phyloP scores from a whole-genome alignment of 179 eudicot genomes.

The Silene vulgaris region DNA sequence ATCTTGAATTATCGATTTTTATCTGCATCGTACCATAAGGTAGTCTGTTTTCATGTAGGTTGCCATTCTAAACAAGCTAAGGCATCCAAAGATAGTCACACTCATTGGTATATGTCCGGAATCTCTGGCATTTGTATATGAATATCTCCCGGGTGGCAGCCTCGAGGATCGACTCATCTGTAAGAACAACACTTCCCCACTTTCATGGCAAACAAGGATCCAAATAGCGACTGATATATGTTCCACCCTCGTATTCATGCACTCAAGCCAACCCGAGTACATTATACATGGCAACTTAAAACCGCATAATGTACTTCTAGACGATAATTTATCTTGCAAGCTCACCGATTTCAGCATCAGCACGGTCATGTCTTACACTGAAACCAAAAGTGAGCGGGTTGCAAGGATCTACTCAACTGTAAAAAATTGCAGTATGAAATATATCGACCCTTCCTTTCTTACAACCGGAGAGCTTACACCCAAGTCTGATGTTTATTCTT shows the following conservation, averaged over 20 bases:
- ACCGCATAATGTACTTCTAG: conserved; percentile 63
- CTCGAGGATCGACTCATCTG: conserved; percentile 78
- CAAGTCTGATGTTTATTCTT: conserved; percentile 69
- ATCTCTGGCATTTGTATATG: conserved; percentile 56
- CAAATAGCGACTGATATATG: conserved; percentile 72
- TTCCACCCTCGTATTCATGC: conserved; percentile 71
- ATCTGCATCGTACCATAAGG: no score
- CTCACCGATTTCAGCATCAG: conserved; percentile 70
- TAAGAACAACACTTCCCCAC: conserved; percentile 55
- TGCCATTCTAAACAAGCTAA: conserved; percentile 59
- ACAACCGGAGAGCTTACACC: conserved; percentile 55
- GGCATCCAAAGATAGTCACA: conserved; percentile 75
- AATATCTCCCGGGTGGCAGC: conserved; percentile 76
- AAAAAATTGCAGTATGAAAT: conserved; percentile 54
- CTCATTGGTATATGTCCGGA: conserved; percentile 77
- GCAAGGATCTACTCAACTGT: conserved; percentile 26
- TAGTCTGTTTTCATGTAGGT: conserved; percentile 39
- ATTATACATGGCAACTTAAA: conserved; percentile 61
- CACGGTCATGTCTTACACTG: conserved; percentile 29
- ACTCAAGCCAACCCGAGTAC: conserved; percentile 47
- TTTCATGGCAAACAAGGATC: conserved; percentile 74
- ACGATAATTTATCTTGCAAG: conserved; percentile 49
- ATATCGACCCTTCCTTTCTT: conserved; percentile 62
- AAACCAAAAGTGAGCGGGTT: neutral
- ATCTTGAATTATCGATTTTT: no score